Evolutionary conservation across 2,329 filamentous ascomycete species (phyloP).

Genomic region (Fusarium sp.): DNA sequence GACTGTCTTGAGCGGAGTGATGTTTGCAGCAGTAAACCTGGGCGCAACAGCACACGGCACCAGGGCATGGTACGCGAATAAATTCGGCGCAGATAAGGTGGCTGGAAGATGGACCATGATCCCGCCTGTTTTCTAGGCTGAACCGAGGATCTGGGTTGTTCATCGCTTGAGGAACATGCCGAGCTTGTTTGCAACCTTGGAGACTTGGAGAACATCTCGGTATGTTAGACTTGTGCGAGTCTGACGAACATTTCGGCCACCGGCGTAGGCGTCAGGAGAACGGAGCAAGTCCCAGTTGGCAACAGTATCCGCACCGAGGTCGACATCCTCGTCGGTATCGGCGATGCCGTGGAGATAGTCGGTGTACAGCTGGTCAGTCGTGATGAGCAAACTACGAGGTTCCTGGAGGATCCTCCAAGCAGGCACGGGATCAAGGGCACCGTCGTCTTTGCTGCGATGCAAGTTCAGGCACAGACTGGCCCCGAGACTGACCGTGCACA

Average conservation of each 20-base stretch:
- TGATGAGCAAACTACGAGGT: slow-evolving; percentile 81
- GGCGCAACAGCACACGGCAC: slow-evolving; percentile 83
- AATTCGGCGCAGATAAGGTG: slow-evolving; percentile 76
- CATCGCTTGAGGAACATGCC: slow-evolving; percentile 60
- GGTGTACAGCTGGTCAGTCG: slow-evolving; percentile 74
- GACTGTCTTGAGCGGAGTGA: slow-evolving; percentile 74
- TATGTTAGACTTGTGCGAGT: slow-evolving; percentile 81
- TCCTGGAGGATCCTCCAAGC: slow-evolving; percentile 79
- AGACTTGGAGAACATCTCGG: slow-evolving; percentile 86
- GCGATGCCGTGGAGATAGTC: slow-evolving; percentile 80
- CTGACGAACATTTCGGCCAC: slow-evolving; percentile 66
- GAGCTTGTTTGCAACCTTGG: slow-evolving; percentile 76
- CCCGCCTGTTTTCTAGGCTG: slow-evolving; percentile 69
- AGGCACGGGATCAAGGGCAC: slow-evolving; percentile 64
- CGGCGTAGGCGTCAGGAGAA: slow-evolving; percentile 56
- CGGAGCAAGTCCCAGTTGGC: slow-evolving; percentile 78
- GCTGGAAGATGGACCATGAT: slow-evolving; percentile 78
- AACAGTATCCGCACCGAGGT: slow-evolving; percentile 70
- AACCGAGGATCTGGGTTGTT: slow-evolving; percentile 36
- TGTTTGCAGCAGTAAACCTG: slow-evolving; percentile 83
- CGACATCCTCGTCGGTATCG: slow-evolving; percentile 71
- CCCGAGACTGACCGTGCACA: slow-evolving; percentile 90
- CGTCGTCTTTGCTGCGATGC: slow-evolving; percentile 70
- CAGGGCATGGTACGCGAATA: slow-evolving; percentile 79
- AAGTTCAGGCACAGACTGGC: slow-evolving; percentile 82